Base-by-base conservation (phyloP, 1,284 basidiomycete genomes). In the Austropuccinia psidii region DNA sequence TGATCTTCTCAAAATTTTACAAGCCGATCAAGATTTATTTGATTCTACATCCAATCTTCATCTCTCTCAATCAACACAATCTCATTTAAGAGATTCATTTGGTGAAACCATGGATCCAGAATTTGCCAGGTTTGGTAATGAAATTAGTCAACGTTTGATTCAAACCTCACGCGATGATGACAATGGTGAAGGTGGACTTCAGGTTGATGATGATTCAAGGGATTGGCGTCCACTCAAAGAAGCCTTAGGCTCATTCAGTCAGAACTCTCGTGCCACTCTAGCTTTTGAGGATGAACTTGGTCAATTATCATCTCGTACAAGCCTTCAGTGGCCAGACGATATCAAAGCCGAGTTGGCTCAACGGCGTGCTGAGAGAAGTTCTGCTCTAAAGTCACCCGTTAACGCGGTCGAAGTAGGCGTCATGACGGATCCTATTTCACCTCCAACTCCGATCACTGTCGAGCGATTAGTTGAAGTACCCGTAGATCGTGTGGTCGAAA, bases 401-500 rank as follows among this genome's bases (percentile, higher is more conserved):
- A 21, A 27, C 9, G 62, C 45, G 4, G 62, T 50, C 35, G 62
- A 65, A 31, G 45, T 49, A 21, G 62, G 45, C 17, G 52, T 45
- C 29, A 69, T 57, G 66, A 69, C 54, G 11, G 52, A 69, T 17
- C 15, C 41, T 24, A 45, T 35, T 24, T 21, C 27, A 49, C 45
- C 17, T 8, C n/a, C 47, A 1, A 15, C 27, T 29, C 29, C 54
- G 27, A 35, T 37, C 15, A 37, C 55, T 19, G 64, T 74, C 35
- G 73, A 74, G n/a, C 57, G 62, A 33, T 57, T 74, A 41, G 75
- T 78, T 33, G 76, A 77, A 33, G 73, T 75, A 19, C 43, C 75
- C 27, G 77, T 73, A 33, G 79, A 80, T 41, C 15, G 39, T 17
- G 41, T 41, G 24, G 66, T 69, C 13, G 76, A 79, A 24, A 77